Evolutionary conservation across 441 rosid species (phyloP).

Genomic region (Geranium incanum): DNA sequence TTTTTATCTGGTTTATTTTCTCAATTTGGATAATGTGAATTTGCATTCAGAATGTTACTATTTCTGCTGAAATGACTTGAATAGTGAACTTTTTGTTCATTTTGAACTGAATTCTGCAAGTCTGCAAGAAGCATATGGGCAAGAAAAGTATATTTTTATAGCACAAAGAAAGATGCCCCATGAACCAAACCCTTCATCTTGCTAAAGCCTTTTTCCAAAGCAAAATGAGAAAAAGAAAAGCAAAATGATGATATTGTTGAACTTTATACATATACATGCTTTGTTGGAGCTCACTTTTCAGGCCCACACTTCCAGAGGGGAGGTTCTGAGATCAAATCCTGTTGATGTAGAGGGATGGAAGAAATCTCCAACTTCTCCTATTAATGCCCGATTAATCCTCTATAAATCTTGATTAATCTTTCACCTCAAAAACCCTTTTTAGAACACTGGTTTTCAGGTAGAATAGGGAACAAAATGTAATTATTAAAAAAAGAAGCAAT

Average conservation of each 20-base stretch:
- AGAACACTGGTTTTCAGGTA: too few species aligned
- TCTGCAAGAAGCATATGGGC: background rate
- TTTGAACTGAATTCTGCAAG: constrained; percentile 1
- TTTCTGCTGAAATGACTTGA: background rate
- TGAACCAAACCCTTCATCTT: background rate
- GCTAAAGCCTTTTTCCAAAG: background rate
- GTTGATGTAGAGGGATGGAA: too few species aligned
- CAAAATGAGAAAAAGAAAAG: background rate
- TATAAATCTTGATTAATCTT: background rate
- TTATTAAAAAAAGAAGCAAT: background rate
- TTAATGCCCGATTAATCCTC: too few species aligned
- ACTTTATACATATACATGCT: background rate
- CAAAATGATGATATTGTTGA: background rate
- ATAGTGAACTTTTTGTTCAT: background rate
- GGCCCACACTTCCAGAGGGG: too few species aligned
- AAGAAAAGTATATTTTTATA: background rate
- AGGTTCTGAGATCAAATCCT: too few species aligned
- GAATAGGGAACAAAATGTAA: too few species aligned
- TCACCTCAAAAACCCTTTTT: background rate
- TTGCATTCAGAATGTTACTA: background rate
- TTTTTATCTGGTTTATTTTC: background rate
- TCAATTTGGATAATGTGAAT: background rate
- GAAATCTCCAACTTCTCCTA: too few species aligned
- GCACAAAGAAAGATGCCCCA: background rate
- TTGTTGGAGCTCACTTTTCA: background rate